Evolutionary conservation across 331 rosid genomes (phyloP).

Genomic region (Acacia pycnantha): DNA sequence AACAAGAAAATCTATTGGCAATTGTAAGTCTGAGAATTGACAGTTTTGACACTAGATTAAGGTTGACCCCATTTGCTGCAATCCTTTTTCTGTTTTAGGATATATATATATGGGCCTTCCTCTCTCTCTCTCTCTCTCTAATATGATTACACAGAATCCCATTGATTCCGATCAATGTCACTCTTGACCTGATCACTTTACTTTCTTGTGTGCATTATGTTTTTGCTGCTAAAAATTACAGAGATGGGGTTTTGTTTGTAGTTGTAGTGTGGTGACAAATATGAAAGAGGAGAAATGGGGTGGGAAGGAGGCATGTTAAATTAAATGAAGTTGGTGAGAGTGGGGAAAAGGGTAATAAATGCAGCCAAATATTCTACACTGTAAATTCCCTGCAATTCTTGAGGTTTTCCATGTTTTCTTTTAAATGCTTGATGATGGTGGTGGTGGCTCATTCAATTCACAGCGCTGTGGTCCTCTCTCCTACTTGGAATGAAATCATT

Average conservation of each 20-base stretch:
- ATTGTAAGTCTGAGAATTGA: conserved; percentile 33
- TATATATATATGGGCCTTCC: background rate
- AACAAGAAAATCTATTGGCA: conserved; percentile 15
- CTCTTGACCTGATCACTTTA: background rate
- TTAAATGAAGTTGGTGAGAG: conserved; percentile 46
- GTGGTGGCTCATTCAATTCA: background rate
- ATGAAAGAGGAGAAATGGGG: background rate
- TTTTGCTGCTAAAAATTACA: background rate
- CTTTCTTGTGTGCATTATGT: background rate
- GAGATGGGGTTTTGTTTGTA: background rate
- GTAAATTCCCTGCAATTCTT: conserved; percentile 37
- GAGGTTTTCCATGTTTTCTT: conserved; percentile 29
- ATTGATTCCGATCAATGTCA: background rate
- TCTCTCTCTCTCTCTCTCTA: background rate
- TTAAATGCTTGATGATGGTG: conserved; percentile 12
- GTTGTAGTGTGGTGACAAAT: background rate
- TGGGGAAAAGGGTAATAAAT: conserved; percentile 34
- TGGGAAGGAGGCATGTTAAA: conserved; percentile 9
- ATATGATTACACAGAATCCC: conserved; percentile 25
- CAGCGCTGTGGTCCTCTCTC: conserved; percentile 58
- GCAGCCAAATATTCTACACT: conserved; percentile 26
- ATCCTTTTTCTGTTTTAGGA: conserved; percentile 11
- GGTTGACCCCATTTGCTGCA: conserved; percentile 35
- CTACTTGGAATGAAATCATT: conserved; percentile 62
- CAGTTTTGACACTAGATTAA: conserved; percentile 29